A percentile compares a stretch with the other conserved stretches of the same genome.
These are phyloP conservation scores for Thalassiosira sp. DNA, from an alignment of 352 stramenopile species.

Conservation along the genomic window DNA sequence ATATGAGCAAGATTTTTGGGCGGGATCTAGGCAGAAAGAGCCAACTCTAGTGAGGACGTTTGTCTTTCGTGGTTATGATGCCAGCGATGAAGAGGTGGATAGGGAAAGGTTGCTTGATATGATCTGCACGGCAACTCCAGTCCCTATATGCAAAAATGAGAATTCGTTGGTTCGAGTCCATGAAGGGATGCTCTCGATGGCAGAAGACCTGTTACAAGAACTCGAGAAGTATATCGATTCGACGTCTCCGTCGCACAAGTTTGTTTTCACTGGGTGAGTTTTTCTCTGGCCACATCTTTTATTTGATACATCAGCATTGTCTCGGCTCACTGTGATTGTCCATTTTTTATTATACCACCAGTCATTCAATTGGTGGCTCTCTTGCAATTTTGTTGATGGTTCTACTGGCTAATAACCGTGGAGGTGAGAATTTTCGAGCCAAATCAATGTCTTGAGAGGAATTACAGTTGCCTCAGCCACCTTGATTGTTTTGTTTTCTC, in stretches of 20 bases:
- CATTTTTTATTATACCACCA: conserved; percentile 1
- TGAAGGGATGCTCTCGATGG: conserved; percentile 72
- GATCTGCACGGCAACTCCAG: conserved; percentile 66
- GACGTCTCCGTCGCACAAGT: conserved; percentile 61
- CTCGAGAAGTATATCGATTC: conserved; percentile 74
- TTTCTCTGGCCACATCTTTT: neutral
- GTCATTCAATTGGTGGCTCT: conserved; percentile 80
- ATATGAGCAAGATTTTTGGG: conserved; percentile 49
- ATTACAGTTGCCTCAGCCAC: neutral
- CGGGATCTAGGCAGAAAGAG: conserved; percentile 12
- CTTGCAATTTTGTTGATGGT: conserved; percentile 71
- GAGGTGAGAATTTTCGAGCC: conserved; percentile 25
- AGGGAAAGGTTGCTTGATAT: conserved; percentile 69
- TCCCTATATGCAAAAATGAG: conserved; percentile 36
- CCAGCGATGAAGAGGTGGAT: conserved; percentile 79
- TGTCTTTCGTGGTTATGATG: conserved; percentile 82
- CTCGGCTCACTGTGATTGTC: neutral
- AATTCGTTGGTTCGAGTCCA: conserved; percentile 65
- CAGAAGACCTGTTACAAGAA: conserved; percentile 67
- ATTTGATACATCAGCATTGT: neutral
- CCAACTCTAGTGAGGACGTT: conserved; percentile 72
- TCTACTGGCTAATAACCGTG: conserved; percentile 59
- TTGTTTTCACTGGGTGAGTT: conserved; percentile 74
- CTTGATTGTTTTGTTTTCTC: neutral
- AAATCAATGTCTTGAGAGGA: neutral